These are phyloP conservation scores for Cytospora leucostoma DNA, from an alignment of 2,329 filamentous ascomycete genomes.

Conservation along the genomic window DNA sequence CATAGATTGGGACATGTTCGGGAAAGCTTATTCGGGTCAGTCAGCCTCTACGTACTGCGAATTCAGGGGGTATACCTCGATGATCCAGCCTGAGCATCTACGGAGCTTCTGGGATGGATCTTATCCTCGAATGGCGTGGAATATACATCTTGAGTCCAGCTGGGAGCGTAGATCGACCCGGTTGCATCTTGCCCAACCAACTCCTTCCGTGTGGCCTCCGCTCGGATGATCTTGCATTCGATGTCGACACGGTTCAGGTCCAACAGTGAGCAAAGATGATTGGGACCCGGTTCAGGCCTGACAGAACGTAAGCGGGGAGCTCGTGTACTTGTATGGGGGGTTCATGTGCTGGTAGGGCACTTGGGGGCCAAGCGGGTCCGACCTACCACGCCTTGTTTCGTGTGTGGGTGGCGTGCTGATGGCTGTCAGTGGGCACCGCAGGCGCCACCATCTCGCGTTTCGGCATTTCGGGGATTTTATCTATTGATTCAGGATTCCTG, in stretches of 20 bases:
- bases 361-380: not conserved
- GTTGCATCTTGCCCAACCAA: not conserved
- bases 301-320: not conserved
- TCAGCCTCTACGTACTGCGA: not conserved
- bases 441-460: not conserved
- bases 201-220: not conserved
- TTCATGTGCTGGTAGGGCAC: not conserved
- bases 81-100: not conserved
- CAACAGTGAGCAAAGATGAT: not conserved
- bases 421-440: not conserved
- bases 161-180: not conserved
- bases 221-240: not conserved
- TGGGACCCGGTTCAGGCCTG: not conserved
- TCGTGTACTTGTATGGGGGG: not conserved
- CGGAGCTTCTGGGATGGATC: not conserved
- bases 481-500: not conserved
- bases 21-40: not conserved
- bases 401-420: not conserved
- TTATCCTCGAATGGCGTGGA: not conserved
- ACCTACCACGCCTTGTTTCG: not conserved
- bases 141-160: not conserved
- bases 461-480: not conserved
- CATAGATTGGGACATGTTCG: not conserved
- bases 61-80: not conserved
- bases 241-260: not conserved